phyloP scores from a whole-genome alignment of 2,329 filamentous ascomycete genomes.

The Fusarium circinatum region DNA sequence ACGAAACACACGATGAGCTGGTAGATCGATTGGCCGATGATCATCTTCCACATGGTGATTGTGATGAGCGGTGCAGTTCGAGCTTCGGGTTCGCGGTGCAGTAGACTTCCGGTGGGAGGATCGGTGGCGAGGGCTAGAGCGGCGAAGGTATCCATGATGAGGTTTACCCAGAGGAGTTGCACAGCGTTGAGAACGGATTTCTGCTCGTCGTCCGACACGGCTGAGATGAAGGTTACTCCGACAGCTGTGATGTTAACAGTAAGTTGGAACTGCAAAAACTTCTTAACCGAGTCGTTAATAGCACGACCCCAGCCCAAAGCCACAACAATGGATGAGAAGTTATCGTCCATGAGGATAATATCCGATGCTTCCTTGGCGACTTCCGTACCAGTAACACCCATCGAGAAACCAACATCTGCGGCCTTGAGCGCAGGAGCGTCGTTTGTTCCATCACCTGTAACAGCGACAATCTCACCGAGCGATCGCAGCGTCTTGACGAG shows the following conservation, averaged over 20 bases:
- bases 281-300: slow-evolving; percentile 74
- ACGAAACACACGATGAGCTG: slow-evolving; percentile 68
- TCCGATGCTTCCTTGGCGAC: slow-evolving; percentile 73
- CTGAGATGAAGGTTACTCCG: slow-evolving; percentile 70
- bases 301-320: slow-evolving; percentile 74
- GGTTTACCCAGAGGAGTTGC: slow-evolving; percentile 74
- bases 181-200: slow-evolving; percentile 72
- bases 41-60: slow-evolving; percentile 75
- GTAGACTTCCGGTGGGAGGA: slow-evolving; percentile 66
- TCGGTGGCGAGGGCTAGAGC: slow-evolving; percentile 72
- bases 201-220: slow-evolving; percentile 63
- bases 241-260: slow-evolving; percentile 78
- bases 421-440: slow-evolving; percentile 73
- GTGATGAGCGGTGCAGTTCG: slow-evolving; percentile 81
- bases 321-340: slow-evolving; percentile 73
- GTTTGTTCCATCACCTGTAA: slow-evolving; percentile 74
- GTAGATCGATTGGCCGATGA: slow-evolving; percentile 68
- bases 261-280: slow-evolving; percentile 75
- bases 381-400: slow-evolving; percentile 74
- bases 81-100: slow-evolving; percentile 61
- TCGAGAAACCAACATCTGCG: slow-evolving; percentile 74
- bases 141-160: slow-evolving; percentile 76
- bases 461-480: slow-evolving; percentile 73
- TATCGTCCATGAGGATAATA: slow-evolving; percentile 74
- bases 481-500: slow-evolving; percentile 72